Conservation (phyloP, 805 yeast species). For the Metschnikowia drakensbergensis region DNA sequence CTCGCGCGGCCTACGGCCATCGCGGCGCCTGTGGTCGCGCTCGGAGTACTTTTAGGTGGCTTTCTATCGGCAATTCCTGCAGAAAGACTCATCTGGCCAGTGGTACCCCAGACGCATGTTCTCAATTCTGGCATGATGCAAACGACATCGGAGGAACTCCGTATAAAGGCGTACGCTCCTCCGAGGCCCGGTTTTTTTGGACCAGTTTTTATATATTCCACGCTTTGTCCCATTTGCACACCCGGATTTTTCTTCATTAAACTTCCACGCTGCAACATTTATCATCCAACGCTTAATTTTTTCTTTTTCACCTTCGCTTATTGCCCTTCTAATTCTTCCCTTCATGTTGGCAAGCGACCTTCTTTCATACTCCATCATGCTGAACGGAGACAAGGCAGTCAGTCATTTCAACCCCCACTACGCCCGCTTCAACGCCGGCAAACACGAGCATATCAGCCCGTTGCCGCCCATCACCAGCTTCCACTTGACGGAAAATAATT, state of each 20-base stretch:
- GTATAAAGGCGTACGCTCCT: conserved; percentile 9
- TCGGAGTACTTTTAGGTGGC: conserved; percentile 5
- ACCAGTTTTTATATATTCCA: neutral
- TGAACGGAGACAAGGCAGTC: conserved; percentile 21
- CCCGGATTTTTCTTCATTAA: neutral
- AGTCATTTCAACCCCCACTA: conserved; percentile 16
- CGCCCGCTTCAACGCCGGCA: conserved; percentile 11
- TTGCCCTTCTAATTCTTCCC: neutral
- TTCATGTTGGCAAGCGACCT: conserved; percentile 25
- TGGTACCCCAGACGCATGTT: conserved; percentile 21
- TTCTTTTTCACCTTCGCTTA: too few species aligned
- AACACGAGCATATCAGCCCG: conserved; percentile 4
- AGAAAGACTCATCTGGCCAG: conserved; percentile 2
- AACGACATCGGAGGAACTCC: conserved; percentile 16
- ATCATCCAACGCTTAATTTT: too few species aligned
- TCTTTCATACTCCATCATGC: conserved; percentile 39
- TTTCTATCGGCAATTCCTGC: conserved; percentile 5
- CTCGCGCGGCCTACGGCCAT: neutral
- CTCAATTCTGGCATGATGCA: conserved; percentile 15
- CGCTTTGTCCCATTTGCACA: neutral
- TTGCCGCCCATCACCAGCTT: conserved; percentile 17
- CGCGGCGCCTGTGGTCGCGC: conserved; percentile 4
- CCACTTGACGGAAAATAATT: conserved; percentile 20
- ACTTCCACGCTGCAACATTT: too few species aligned
- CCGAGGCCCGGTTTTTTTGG: conserved; percentile 1